Evolutionary conservation across 345 rosid genomes (phyloP), one percentile per base, ranked within the genome.

Genomic region (Euphorbia peplus): DNA sequence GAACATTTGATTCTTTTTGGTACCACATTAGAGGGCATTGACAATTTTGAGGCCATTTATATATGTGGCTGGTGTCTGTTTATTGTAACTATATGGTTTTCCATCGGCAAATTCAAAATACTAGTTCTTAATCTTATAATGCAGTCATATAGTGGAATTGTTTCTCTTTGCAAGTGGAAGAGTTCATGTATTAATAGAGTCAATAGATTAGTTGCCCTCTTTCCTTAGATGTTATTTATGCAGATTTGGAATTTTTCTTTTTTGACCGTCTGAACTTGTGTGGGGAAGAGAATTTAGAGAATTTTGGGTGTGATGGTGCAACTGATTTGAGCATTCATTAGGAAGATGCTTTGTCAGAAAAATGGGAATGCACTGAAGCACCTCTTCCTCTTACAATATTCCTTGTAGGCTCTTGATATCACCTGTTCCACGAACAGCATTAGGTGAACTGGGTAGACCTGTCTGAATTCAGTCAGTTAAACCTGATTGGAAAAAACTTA

Each of bases 241-340:
- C 19, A n/a, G n/a, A 29, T 30, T 44, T 44, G 0, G 39, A 28
- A 58, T 28, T 14, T 14, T 58, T 58, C 0, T 28, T 3, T 58
- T 8, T 58, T 5, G 28, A 8, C 30, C 16, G 4, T 56, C 28
- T 28, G 14, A 56, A 55, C 32, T 2, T 55, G 3, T 26, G 10
- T 39, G 4, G 51, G 52, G 13, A 41, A 26, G 51, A 63, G 30
- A 12, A n/a, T 35, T 8, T 41, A 44, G 53, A 30, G 25, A 42
- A 63, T 19, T 22, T 8, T 13, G 35, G 53, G 21, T 22, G 53
- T 44, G 10, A 9, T 21, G 35, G 29, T 22, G 67, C 35, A 25
- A 24, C 35, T 63, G 52, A 24, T 63, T 63, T 63, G 53, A 63
- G 37, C 66, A 42, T 62, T 39, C 22, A 37, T 42, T 63, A 42